Base-by-base conservation (phyloP, 805 yeast genomes). In the Metschnikowia sp. region DNA sequence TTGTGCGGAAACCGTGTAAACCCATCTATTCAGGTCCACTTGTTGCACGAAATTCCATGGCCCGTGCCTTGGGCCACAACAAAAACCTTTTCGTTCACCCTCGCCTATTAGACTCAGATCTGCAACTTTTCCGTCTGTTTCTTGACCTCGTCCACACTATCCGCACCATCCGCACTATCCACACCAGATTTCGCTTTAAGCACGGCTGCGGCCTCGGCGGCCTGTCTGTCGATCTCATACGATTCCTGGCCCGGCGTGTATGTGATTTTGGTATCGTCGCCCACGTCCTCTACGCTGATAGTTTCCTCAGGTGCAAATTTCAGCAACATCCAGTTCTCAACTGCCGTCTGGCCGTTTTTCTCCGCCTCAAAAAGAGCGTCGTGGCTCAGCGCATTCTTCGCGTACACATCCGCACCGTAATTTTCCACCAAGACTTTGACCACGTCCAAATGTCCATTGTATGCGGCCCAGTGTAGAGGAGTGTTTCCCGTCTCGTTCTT, bases 381-480 rank as follows among this genome's bases (percentile, higher is more conserved):
- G 61, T 89, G 95, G 28, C 82, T 86, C 42, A 83, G 79, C 10
- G 69, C 60, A 68, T 94, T 94, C 65, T 84, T 86, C 33, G 79
- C 60, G 58, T 87, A 86, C 8, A 96, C 91, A 63, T 92, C 96
- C 1, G 90, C 96, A 5, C 78, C 77, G 56, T 79, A 86, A 48
- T 80, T 76, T 18, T 86, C 92, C 64, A 92, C 83, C 38, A 94
- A 70, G 10, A 79, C 58, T 62, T 85, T 68, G 18, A 88, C 92
- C 8, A 84, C 71, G 3, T 78, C 83, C 48, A 88, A 65, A 58
- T 90, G 90, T 1, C 97, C 98, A 59, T 88, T 90, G 54, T 82
- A 78, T 0, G 96, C 78, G 0, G 98, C 97, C 99, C 99, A 94
- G 64, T 94, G 98, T 53, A 94, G 74, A 1, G 98, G 86, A 0